phyloP scores from a whole-genome alignment of 805 yeast species.

The Wickerhamomyces hampshirensis region DNA sequence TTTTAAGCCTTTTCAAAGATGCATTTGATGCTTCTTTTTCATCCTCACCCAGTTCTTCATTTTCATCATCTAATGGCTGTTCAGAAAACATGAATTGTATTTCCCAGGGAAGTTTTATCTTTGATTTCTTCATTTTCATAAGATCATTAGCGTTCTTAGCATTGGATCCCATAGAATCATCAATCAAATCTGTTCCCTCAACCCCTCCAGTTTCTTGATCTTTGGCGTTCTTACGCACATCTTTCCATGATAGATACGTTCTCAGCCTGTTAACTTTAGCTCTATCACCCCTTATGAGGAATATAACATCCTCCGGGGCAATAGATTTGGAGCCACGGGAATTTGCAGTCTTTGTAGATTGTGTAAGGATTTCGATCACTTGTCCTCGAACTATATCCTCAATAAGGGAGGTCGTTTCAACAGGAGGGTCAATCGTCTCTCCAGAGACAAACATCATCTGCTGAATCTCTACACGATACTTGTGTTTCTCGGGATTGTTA shows the following conservation, averaged over 20 bases:
- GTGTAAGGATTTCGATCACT: conserved; percentile 78
- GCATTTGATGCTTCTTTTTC: conserved; percentile 87
- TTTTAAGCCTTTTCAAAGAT: conserved; percentile 80
- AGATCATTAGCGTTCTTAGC: conserved; percentile 37
- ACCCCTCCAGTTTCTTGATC: conserved; percentile 61
- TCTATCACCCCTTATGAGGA: conserved; percentile 84
- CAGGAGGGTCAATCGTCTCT: conserved; percentile 90
- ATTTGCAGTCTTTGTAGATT: conserved; percentile 73
- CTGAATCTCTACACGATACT: conserved; percentile 89
- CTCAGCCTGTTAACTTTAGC: conserved; percentile 90
- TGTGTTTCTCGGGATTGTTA: conserved; percentile 41
- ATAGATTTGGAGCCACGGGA: conserved; percentile 79
- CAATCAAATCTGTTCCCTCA: conserved; percentile 48
- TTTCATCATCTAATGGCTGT: conserved; percentile 72
- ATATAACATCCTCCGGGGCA: conserved; percentile 89
- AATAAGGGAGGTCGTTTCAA: conserved; percentile 84
- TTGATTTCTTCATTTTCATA: conserved; percentile 65
- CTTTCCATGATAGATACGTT: conserved; percentile 95
- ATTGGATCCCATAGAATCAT: conserved; percentile 34
- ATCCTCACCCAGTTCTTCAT: conserved; percentile 73
- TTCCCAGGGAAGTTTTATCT: conserved; percentile 92
- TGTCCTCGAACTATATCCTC: conserved; percentile 96
- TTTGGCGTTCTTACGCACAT: conserved; percentile 78
- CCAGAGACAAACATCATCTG: conserved; percentile 99
- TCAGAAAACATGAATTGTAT: conserved; percentile 89